These are phyloP conservation scores for Bolboschoenus planiculmis DNA, from an alignment of 176 grass and related monocot species.

Conservation along the genomic window DNA sequence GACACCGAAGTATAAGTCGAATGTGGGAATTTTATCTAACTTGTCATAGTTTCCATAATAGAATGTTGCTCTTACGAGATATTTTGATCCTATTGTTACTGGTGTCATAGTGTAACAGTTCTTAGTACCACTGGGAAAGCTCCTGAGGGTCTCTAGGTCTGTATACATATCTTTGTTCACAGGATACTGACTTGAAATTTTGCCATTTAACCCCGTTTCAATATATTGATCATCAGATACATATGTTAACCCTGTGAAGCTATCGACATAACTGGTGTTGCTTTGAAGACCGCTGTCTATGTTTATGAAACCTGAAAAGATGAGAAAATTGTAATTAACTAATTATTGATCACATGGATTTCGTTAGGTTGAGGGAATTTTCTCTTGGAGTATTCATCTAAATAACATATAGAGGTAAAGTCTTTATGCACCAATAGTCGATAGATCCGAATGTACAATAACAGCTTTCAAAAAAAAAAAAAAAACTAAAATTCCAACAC, in stretches of 20 bases:
- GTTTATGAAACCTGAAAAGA: slow-evolving; percentile 55
- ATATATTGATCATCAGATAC: slow-evolving; percentile 45
- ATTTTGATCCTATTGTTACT: slow-evolving; percentile 39
- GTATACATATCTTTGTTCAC: neutral
- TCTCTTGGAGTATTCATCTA: neutral
- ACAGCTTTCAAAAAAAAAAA: no score
- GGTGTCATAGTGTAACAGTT: slow-evolving; percentile 49
- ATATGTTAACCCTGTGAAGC: slow-evolving; percentile 31
- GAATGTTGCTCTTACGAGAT: slow-evolving; percentile 42
- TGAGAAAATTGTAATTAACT: neutral
- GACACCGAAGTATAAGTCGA: slow-evolving; percentile 51
- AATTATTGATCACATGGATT: neutral
- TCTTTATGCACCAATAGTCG: no score
- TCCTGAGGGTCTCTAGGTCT: slow-evolving; percentile 16
- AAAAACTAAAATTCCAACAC: no score
- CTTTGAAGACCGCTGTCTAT: slow-evolving; percentile 44
- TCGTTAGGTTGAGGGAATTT: neutral
- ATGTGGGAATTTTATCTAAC: slow-evolving; percentile 25
- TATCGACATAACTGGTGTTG: slow-evolving; percentile 29
- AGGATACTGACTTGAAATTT: slow-evolving; percentile 34
- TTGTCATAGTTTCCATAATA: slow-evolving; percentile 48
- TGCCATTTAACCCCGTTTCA: slow-evolving; percentile 30
- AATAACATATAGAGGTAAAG: no score
- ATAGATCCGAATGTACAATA: no score
- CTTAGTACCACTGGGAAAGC: slow-evolving; percentile 29